These are phyloP conservation scores for Carnegiea gigantea DNA, from an alignment of 179 eudicot genomes.

Conservation along the genomic window DNA sequence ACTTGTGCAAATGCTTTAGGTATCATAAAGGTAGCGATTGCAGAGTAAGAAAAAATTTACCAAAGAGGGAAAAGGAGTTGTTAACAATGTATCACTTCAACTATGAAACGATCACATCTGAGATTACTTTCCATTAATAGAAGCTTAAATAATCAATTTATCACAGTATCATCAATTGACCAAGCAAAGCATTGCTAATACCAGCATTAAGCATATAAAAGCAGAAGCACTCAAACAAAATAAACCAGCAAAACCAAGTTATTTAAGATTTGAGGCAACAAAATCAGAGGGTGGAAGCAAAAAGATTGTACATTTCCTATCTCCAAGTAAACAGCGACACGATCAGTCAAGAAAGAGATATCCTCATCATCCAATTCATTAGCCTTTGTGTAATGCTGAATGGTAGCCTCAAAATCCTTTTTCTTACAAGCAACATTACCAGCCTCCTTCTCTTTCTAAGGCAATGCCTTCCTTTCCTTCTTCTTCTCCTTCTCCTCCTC, in stretches of 20 bases:
- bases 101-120: not conserved
- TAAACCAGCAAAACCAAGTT: too few relatives aligned
- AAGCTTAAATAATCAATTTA: not conserved
- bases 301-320: slow-evolving; percentile 70
- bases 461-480: slow-evolving; percentile 57
- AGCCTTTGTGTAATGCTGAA: slow-evolving; percentile 60
- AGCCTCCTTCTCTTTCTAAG: slow-evolving; percentile 82
- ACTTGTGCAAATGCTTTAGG: not conserved
- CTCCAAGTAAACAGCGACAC: slow-evolving; percentile 94
- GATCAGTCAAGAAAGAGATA: slow-evolving; percentile 80
- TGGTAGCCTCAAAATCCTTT: slow-evolving; percentile 84
- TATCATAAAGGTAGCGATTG: not conserved
- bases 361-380: slow-evolving; percentile 76
- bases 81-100: too few relatives aligned
- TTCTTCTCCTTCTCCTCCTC: slow-evolving; percentile 66
- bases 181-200: not conserved
- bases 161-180: not conserved
- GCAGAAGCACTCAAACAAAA: not conserved
- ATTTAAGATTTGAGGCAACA: too few relatives aligned
- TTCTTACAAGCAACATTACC: slow-evolving; percentile 90
- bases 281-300: not conserved
- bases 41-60: not conserved
- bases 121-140: not conserved
- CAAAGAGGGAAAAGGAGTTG: not conserved
- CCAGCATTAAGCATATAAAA: not conserved